Base-by-base conservation (phyloP, 345 rosid genomes). In the Litchi chinensis region DNA sequence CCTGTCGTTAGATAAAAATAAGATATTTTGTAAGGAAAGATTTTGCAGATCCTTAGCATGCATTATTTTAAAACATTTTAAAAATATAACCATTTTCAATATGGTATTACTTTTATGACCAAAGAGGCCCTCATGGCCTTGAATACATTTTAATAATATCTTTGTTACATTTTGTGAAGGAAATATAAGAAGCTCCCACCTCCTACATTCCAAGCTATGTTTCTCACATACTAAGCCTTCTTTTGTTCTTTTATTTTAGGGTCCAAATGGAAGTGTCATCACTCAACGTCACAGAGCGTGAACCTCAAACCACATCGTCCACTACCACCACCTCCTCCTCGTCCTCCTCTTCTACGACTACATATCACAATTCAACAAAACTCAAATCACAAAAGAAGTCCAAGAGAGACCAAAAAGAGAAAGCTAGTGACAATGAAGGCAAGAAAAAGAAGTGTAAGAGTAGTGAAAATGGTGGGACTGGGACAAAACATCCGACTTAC, bases 401-500 rank as follows among this genome's bases (percentile, higher is more conserved):
- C 2, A 78, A 46, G n/a, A 76, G 75, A 74, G 22, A 10, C 39
- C 71, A 54, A 43, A 60, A 77, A 73, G 63, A 40, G 32, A 59
- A 80, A 26, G 28, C 41, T 3, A 5, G 37, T 12, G 12, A 46
- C 2, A 19, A 5, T 16, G 62, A 54, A 54, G 18, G 59, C 21
- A 54, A 54, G 59, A 54, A 16, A n/a, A 54, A 5, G 59, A n/a
- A 5, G 2, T 2, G 2, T 18, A 52, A 13, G 57, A 52, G 15
- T 5, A 18, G 60, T 2, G 73, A 74, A 70, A 76, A 54, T n/a
- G 52, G 50, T 0, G 76, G 71, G 76, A 63, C 73, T 22, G 80
- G 77, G 1, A 76, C 80, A 8, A 83, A 84, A 60, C 90, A 88
- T 65, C 91, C 88, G 0, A 89, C 79, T 15, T 95, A 89, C 76